phyloP scores from a whole-genome alignment of 495 filamentous ascomycete genomes.

The Annulohypoxylon nitens region DNA sequence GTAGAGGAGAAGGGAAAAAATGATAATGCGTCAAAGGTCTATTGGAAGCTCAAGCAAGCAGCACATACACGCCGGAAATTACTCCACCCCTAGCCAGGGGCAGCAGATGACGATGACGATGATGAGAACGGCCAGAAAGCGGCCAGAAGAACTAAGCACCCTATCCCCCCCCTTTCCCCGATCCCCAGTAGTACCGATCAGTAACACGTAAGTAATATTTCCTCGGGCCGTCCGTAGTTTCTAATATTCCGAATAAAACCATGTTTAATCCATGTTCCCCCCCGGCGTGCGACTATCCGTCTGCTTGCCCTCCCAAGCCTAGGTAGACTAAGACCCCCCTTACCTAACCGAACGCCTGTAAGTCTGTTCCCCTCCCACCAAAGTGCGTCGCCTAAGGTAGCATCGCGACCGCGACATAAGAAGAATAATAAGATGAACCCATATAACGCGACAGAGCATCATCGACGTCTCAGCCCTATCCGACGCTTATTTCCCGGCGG shows the following conservation, averaged over 20 bases:
- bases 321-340: not conserved
- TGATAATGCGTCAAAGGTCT: constrained; percentile 23
- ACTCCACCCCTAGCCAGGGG: constrained; percentile 20
- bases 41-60: constrained; percentile 29
- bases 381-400: not conserved
- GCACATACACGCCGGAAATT: constrained; percentile 20
- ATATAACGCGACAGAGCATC: constrained; percentile 11
- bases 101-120: constrained; percentile 1
- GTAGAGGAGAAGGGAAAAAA: not conserved
- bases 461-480: not conserved
- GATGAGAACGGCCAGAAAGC: not conserved
- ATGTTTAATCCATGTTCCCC: not conserved
- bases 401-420: not conserved
- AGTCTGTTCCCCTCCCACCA: not conserved
- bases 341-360: constrained; percentile 30
- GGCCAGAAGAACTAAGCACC: constrained; percentile 10
- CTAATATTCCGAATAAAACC: constrained; percentile 21
- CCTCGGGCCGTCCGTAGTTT: constrained; percentile 16
- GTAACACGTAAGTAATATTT: constrained; percentile 20
- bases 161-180: not conserved
- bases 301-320: not conserved
- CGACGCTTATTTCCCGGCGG: constrained; percentile 17
- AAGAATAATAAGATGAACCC: constrained; percentile 2
- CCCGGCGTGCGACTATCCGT: constrained; percentile 11
- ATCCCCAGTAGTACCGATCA: not conserved